Percentiles rank a stretch among this genome's conserved stretches.
phyloP scores from a whole-genome alignment of 495 filamentous ascomycete genomes.

The Aspergillus egyptiacus region DNA sequence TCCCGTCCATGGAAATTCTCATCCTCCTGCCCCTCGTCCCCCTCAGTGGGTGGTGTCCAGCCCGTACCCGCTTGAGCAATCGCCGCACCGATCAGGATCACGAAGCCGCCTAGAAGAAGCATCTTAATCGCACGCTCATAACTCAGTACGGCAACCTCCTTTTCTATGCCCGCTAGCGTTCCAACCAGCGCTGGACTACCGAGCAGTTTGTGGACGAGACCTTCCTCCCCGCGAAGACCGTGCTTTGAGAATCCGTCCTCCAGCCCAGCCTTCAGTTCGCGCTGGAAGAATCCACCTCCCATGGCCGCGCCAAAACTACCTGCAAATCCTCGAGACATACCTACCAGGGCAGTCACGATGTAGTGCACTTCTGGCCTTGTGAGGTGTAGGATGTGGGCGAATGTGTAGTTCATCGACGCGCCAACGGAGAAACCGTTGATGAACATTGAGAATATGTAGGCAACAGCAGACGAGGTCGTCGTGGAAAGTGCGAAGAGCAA shows the following conservation, averaged over 20 bases:
- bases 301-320: conserved; percentile 71
- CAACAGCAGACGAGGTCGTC: conserved; percentile 30
- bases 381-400: conserved; percentile 70
- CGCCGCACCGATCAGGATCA: conserved; percentile 48
- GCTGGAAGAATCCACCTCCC: conserved; percentile 66
- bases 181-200: conserved; percentile 62
- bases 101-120: conserved; percentile 53
- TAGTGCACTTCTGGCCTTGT: conserved; percentile 56
- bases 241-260: conserved; percentile 52
- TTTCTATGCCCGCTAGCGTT: conserved; percentile 46
- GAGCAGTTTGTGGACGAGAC: conserved; percentile 56
- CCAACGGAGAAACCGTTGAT: conserved; percentile 64
- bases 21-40: neutral
- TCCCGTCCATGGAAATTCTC: conserved; percentile 2
- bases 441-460: conserved; percentile 54
- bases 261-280: conserved; percentile 51
- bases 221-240: conserved; percentile 38
- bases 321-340: conserved; percentile 69
- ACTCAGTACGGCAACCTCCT: conserved; percentile 52
- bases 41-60: conserved; percentile 39
- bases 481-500: conserved; percentile 47
- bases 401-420: conserved; percentile 66
- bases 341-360: conserved; percentile 61
- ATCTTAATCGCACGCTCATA: conserved; percentile 55
- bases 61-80: conserved; percentile 63